phyloP scores from a whole-genome alignment of 2,329 filamentous ascomycete species.

The Fusarium poae region DNA sequence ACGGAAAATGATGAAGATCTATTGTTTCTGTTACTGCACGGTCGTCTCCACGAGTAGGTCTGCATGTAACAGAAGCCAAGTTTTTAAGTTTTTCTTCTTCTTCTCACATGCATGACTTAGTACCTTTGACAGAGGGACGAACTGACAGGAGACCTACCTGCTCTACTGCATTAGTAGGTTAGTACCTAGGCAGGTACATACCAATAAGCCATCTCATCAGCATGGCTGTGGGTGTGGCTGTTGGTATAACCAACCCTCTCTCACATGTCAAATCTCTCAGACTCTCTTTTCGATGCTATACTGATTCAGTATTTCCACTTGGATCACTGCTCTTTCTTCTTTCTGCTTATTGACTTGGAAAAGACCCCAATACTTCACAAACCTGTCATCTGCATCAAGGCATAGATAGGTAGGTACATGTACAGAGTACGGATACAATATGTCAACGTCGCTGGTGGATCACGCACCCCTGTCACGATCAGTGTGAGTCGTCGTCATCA shows the following conservation, averaged over 20 bases:
- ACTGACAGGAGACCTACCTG: neutral
- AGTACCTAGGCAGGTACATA: no score
- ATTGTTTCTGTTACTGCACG: slow-evolving; percentile 32
- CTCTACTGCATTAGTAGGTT: no score
- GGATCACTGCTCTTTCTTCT: neutral
- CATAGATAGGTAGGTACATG: no score
- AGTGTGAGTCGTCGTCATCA: slow-evolving; percentile 41
- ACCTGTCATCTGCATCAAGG: neutral
- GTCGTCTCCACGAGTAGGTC: slow-evolving; percentile 1
- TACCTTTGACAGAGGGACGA: neutral
- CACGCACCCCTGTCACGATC: slow-evolving; percentile 19
- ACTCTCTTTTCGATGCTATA: neutral
- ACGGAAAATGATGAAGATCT: slow-evolving; percentile 11
- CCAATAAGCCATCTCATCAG: neutral
- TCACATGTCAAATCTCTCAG: neutral
- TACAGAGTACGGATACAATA: neutral
- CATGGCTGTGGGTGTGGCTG: neutral
- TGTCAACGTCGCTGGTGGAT: slow-evolving; percentile 14
- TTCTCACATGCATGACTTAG: neutral
- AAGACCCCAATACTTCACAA: neutral
- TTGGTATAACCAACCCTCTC: neutral
- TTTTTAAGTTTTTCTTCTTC: neutral
- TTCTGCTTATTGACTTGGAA: neutral
- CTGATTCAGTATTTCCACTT: neutral
- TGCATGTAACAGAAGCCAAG: neutral